These are phyloP conservation scores for Salix udensis DNA, from an alignment of 345 rosid genomes.

Conservation along the genomic window DNA sequence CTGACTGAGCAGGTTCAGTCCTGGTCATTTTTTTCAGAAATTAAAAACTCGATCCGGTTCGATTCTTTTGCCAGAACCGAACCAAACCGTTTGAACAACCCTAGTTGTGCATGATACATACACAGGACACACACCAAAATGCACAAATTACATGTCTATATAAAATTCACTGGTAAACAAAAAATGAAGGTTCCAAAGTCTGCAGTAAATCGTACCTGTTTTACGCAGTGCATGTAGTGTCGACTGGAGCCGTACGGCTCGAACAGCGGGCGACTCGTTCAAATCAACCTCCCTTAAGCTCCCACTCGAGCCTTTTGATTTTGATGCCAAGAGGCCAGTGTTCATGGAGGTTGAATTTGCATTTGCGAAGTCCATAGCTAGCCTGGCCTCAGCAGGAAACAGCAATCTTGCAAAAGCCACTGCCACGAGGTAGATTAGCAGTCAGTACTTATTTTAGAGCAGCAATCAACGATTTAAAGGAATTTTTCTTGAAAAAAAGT, in stretches of 20 bases:
- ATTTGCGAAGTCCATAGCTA: constrained; percentile 45
- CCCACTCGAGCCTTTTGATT: constrained; percentile 16
- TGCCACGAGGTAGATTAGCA: constrained; percentile 16
- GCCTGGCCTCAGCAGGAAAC: constrained; percentile 45
- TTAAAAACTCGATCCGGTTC: too few relatives aligned
- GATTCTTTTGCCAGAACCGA: too few relatives aligned
- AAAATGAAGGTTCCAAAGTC: background rate
- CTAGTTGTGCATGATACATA: too few relatives aligned
- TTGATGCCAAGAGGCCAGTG: constrained; percentile 14
- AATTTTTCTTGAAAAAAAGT: background rate
- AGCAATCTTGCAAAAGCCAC: constrained; percentile 40
- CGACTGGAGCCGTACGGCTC: constrained; percentile 18
- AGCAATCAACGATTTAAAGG: background rate
- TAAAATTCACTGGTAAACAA: background rate
- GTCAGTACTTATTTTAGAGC: background rate
- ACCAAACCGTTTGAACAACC: too few relatives aligned
- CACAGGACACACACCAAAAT: too few relatives aligned
- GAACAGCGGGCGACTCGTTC: constrained; percentile 28
- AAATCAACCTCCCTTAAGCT: constrained; percentile 20
- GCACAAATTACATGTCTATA: too few relatives aligned
- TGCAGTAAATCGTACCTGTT: constrained; percentile 28
- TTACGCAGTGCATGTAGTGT: constrained; percentile 33
- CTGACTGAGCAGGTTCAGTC: too few relatives aligned
- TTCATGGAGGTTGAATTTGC: constrained; percentile 25
- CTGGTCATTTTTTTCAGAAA: too few relatives aligned